A percentile compares a stretch with the other conserved stretches of the same genome.
These are phyloP conservation scores for Talaromyces stipitatus DNA, from an alignment of 495 filamentous ascomycete genomes.

Conservation along the genomic window DNA sequence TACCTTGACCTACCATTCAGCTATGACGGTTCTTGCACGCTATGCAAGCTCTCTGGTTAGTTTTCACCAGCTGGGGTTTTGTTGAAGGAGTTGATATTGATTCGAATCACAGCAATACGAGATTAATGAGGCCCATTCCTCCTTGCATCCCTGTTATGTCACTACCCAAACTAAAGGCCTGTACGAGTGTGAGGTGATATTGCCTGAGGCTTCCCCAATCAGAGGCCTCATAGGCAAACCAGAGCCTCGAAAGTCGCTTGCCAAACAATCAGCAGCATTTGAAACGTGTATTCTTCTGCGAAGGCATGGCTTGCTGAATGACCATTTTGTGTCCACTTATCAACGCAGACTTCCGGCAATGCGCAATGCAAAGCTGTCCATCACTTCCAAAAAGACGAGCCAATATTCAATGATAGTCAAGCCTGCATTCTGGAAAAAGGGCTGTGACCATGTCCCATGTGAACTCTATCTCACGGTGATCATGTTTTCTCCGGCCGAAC, in stretches of 20 bases:
- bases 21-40: slow-evolving; percentile 56
- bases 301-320: slow-evolving; percentile 59
- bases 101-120: slow-evolving; percentile 45
- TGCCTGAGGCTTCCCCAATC: slow-evolving; percentile 73
- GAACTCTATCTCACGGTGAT: slow-evolving; percentile 60
- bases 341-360: slow-evolving; percentile 70
- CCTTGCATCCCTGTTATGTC: slow-evolving; percentile 54
- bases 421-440: slow-evolving; percentile 64
- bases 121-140: slow-evolving; percentile 39
- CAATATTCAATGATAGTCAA: slow-evolving; percentile 74
- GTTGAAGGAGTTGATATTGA: slow-evolving; percentile 4
- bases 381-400: slow-evolving; percentile 65
- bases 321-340: slow-evolving; percentile 63
- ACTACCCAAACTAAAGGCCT: slow-evolving; percentile 46
- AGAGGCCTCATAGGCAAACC: slow-evolving; percentile 52
- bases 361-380: slow-evolving; percentile 83
- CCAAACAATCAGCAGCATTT: slow-evolving; percentile 90
- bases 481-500: slow-evolving; percentile 46
- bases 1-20: slow-evolving; percentile 69
- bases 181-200: slow-evolving; percentile 72
- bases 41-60: slow-evolving; percentile 53
- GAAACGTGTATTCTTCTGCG: slow-evolving; percentile 69
- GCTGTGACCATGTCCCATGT: slow-evolving; percentile 39
- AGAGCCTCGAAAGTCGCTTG: slow-evolving; percentile 58
- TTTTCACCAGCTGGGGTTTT: slow-evolving; percentile 6